Evolutionary conservation across 805 yeast species (phyloP), one percentile per base, ranked within the genome.

Genomic region (Saccharomycopsis javanensis): DNA sequence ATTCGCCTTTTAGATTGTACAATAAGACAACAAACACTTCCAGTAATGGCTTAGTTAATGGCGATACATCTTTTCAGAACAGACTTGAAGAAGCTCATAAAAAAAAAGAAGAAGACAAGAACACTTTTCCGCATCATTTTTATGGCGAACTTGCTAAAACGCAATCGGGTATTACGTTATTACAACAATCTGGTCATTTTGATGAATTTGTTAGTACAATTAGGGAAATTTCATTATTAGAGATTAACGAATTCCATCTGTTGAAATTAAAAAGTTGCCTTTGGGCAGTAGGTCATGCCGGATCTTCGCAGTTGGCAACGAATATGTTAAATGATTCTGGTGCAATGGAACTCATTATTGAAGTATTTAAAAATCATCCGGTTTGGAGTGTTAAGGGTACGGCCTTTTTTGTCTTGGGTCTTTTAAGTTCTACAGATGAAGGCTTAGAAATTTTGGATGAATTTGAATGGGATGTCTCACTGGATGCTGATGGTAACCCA

Each of bases 361-460:
- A 68, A 8, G 73, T 86, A 34, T 77, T 82, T 10, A 67, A 71
- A 33, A 66, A 67, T 5, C 72, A 85, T 0, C 66, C 69, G 10
- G 73, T 80, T 10, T 79, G 86, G 75, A 81, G 83, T 54, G 65
- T 92, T 28, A 78, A 84, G 58, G 94, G 94, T 1, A 79, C 88
- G 0, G 86, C 96, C 10, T 87, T 86, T 63, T 87, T 79, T 63
- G 86, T 81, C 0, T 70, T 92, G 34, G 96, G 97, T 0, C 74
- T 88, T 62, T 74, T 90, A 27, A 75, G 94, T 0, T 75, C 76
- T 23, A 88, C 96, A 0, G 73, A 72, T 15, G 89, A 88, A 64
- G 98, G 98, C 0, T 76, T 83, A 23, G 97, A 91, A 66, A 81
- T 90, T 15, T 71, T 91, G 57, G 96, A 88, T 65, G 96, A 89